These are phyloP conservation scores for Saccharomyces pastorianus DNA, from an alignment of 1,139 yeast species.

Conservation along the genomic window DNA sequence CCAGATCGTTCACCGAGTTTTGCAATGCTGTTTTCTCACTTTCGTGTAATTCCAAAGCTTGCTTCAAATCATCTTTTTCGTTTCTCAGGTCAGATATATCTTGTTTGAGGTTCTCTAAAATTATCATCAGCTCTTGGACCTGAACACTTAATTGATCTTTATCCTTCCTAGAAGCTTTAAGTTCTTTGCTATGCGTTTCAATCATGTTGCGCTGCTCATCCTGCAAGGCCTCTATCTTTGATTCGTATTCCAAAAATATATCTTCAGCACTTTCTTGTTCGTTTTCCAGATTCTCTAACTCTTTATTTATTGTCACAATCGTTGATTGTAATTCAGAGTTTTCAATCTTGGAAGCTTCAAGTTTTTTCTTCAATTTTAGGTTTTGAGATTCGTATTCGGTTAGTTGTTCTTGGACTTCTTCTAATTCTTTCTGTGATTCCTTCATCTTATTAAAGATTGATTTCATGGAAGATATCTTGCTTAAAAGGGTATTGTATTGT, in stretches of 20 bases:
- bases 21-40: constrained; percentile 20
- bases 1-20: constrained; percentile 21
- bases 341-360: constrained; percentile 25
- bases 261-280: constrained; percentile 60
- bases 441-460: constrained; percentile 67
- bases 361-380: constrained; percentile 29
- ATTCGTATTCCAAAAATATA: constrained; percentile 30
- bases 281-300: constrained; percentile 47
- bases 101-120: constrained; percentile 24
- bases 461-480: constrained; percentile 74
- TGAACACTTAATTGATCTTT: constrained; percentile 24
- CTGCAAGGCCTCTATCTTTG: constrained; percentile 17
- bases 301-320: constrained; percentile 40
- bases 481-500: constrained; percentile 67
- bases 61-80: constrained; percentile 24
- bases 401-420: constrained; percentile 42
- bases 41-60: constrained; percentile 13
- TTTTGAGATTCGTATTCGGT: constrained; percentile 34
- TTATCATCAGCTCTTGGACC: constrained; percentile 22
- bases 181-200: constrained; percentile 14
- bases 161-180: constrained; percentile 14
- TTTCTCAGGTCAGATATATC: constrained; percentile 21
- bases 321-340: constrained; percentile 31
- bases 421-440: constrained; percentile 64
- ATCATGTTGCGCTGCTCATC: constrained; percentile 18